These are phyloP conservation scores for Candida glucosophila DNA, from an alignment of 1,139 yeast genomes.

Conservation along the genomic window DNA sequence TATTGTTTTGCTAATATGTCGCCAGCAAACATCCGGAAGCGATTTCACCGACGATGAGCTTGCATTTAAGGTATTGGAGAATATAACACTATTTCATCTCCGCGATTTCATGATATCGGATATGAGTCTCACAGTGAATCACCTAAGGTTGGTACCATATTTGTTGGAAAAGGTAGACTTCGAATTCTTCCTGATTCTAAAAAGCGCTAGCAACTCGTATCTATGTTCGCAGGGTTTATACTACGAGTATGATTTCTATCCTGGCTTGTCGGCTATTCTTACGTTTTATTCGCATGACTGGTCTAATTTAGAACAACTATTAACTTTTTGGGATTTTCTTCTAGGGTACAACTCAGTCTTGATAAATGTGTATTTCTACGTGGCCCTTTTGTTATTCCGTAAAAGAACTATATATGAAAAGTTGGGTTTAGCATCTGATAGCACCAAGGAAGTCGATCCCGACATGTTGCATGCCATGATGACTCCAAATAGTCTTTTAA, in stretches of 20 bases:
- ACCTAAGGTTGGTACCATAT: slow-evolving; percentile 57
- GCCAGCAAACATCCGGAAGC: slow-evolving; percentile 11
- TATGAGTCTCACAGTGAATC: slow-evolving; percentile 57
- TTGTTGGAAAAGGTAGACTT: slow-evolving; percentile 45
- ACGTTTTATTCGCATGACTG: slow-evolving; percentile 78
- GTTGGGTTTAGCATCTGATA: slow-evolving; percentile 11
- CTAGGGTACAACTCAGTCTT: slow-evolving; percentile 39
- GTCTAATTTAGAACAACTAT: slow-evolving; percentile 37
- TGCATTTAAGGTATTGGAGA: slow-evolving; percentile 45
- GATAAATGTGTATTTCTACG: slow-evolving; percentile 47
- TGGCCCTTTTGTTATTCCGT: slow-evolving; percentile 36
- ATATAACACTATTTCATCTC: slow-evolving; percentile 52
- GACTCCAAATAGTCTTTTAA: slow-evolving; percentile 26
- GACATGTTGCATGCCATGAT: slow-evolving; percentile 37
- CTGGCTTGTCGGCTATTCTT: slow-evolving; percentile 64
- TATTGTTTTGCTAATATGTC: slow-evolving; percentile 51
- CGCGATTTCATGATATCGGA: slow-evolving; percentile 81
- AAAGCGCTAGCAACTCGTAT: slow-evolving; percentile 24
- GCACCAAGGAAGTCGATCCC: slow-evolving; percentile 27
- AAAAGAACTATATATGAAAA: slow-evolving; percentile 30
- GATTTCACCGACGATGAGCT: slow-evolving; percentile 19
- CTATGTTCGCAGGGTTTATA: slow-evolving; percentile 18
- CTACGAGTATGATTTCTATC: slow-evolving; percentile 42
- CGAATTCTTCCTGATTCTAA: slow-evolving; percentile 40
- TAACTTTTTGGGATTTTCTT: slow-evolving; percentile 56